phyloP scores from a whole-genome alignment of 495 filamentous ascomycete genomes.

The Neurospora hispaniola region DNA sequence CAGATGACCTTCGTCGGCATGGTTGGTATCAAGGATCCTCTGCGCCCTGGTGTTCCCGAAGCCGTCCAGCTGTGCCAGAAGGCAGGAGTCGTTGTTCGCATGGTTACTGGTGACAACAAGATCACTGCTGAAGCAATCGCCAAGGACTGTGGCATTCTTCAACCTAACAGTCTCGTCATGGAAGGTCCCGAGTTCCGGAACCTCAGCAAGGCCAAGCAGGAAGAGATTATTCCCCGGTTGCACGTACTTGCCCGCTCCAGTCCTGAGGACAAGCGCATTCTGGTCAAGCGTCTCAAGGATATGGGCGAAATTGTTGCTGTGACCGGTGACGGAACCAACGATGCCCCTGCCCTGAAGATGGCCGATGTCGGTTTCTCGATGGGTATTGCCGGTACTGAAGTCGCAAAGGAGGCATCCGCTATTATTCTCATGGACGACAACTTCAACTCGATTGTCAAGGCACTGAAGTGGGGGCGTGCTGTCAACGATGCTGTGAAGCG shows the following conservation, averaged over 20 bases:
- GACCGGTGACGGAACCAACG: slow-evolving; percentile 85
- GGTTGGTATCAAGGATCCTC: slow-evolving; percentile 81
- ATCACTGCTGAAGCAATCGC: slow-evolving; percentile 77
- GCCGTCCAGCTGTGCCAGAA: slow-evolving; percentile 64
- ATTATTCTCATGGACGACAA: slow-evolving; percentile 92
- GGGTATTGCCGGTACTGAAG: slow-evolving; percentile 84
- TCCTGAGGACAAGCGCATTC: slow-evolving; percentile 77
- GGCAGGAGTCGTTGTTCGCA: slow-evolving; percentile 75
- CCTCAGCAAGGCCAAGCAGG: slow-evolving; percentile 58
- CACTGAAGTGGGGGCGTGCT: slow-evolving; percentile 80
- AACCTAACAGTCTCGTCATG: slow-evolving; percentile 61
- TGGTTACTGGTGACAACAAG: slow-evolving; percentile 86
- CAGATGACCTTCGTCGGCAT: slow-evolving; percentile 69
- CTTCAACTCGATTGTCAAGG: slow-evolving; percentile 78
- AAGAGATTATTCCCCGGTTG: slow-evolving; percentile 59
- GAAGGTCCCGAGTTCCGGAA: slow-evolving; percentile 79
- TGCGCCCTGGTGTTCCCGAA: slow-evolving; percentile 67
- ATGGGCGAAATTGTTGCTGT: slow-evolving; percentile 76
- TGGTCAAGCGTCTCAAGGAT: slow-evolving; percentile 63
- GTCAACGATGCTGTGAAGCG: slow-evolving; percentile 88
- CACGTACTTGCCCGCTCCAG: slow-evolving; percentile 80
- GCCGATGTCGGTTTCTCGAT: slow-evolving; percentile 90
- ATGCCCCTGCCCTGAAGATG: slow-evolving; percentile 74
- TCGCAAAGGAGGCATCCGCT: slow-evolving; percentile 87
- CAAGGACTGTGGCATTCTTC: slow-evolving; percentile 72